A percentile compares a stretch with the other conserved stretches of the same genome.
Conservation (phyloP, 805 yeast genomes). For the Metschnikowia proteae region DNA sequence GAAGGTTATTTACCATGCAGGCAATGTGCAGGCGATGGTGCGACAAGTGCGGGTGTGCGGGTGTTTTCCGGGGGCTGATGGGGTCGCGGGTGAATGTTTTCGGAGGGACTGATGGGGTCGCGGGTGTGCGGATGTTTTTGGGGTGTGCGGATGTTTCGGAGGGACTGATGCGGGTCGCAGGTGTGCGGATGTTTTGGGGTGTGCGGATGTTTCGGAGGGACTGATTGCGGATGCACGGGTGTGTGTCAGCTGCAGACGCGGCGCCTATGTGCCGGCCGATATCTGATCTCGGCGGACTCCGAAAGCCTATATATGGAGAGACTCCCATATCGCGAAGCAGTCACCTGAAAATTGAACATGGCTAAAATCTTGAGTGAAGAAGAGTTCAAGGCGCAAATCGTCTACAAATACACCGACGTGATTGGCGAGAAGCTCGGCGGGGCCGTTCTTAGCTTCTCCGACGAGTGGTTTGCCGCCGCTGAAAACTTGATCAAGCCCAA, state of each 20-base stretch:
- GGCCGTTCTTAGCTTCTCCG: slow-evolving; percentile 60
- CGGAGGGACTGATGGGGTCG: background rate
- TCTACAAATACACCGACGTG: slow-evolving; percentile 65
- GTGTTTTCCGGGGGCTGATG: too few relatives aligned
- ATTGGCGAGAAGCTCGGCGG: slow-evolving; percentile 86
- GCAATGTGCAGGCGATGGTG: background rate
- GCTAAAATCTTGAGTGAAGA: slow-evolving; percentile 19
- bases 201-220: too few relatives aligned
- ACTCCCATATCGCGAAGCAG: background rate
- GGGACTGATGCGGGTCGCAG: too few relatives aligned
- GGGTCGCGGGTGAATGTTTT: background rate
- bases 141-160: background rate
- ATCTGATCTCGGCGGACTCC: slow-evolving; percentile 1
- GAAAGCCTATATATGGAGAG: background rate
- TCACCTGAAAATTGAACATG: slow-evolving; percentile 10
- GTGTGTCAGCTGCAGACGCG: background rate
- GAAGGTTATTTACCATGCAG: slow-evolving; percentile 1
- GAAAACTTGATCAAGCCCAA: slow-evolving; percentile 77
- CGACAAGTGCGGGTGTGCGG: background rate
- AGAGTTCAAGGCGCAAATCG: slow-evolving; percentile 45
- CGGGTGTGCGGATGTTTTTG: too few relatives aligned
- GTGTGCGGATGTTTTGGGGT: background rate
- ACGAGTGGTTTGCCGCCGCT: slow-evolving; percentile 96
- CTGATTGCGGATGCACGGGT: background rate
- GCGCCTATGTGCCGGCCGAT: background rate